Evolutionary conservation across 2,329 filamentous ascomycete species (phyloP).

Genomic region (Thelonectria blattea): DNA sequence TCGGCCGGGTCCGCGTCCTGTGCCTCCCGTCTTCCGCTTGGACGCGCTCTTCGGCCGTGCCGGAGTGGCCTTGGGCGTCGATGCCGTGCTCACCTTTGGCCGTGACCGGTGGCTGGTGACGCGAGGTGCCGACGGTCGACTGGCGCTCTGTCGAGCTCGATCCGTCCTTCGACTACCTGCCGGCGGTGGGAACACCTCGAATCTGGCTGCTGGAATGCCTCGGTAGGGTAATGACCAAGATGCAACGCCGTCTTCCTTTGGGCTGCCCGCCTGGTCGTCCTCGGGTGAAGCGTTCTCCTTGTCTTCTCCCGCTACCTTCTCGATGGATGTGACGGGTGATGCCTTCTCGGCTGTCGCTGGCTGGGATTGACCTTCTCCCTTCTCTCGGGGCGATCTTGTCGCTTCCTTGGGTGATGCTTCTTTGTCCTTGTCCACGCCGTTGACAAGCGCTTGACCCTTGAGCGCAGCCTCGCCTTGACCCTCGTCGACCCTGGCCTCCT

Average conservation of each 20-base stretch:
- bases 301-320: constrained; percentile 39
- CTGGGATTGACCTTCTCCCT: not conserved
- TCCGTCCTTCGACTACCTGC: constrained; percentile 55
- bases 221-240: constrained; percentile 57
- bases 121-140: constrained; percentile 47
- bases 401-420: constrained; percentile 15
- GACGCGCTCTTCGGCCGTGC: constrained; percentile 51
- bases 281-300: constrained; percentile 41
- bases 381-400: not conserved
- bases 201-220: constrained; percentile 71
- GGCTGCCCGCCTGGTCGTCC: constrained; percentile 39
- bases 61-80: constrained; percentile 40
- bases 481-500: constrained; percentile 54
- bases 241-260: constrained; percentile 36
- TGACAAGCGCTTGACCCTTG: constrained; percentile 30
- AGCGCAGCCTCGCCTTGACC: constrained; percentile 30
- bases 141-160: constrained; percentile 50
- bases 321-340: constrained; percentile 41
- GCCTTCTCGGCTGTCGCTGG: constrained; percentile 31
- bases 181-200: constrained; percentile 78
- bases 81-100: constrained; percentile 47
- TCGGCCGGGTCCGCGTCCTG: constrained; percentile 67
- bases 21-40: constrained; percentile 66
- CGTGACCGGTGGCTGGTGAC: constrained; percentile 45
- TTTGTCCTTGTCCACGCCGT: constrained; percentile 31